Evolutionary conservation across 768 basidiomycete genomes (phyloP), one percentile per base, ranked within the genome.

Genomic region (Leccinum boreale): DNA sequence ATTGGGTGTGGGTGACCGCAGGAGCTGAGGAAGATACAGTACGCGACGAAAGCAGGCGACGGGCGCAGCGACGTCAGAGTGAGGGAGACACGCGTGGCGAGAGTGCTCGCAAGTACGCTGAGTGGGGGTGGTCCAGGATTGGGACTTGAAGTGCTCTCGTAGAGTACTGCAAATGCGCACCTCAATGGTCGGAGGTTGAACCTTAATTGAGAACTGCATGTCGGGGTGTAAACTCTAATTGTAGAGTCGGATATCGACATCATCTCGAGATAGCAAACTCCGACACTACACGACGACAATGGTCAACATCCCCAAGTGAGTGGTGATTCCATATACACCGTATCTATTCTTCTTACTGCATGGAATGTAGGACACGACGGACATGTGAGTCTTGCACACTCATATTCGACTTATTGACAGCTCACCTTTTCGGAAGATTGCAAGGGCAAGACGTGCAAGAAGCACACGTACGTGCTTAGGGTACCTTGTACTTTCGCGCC

Each of bases 381-480:
- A 98, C 95, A 69, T 97, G 94, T 94, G 77, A 87, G 93, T 59
- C 53, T 49, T 26, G 35, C 28, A 19, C 23, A 12, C 44, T 36
- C 28, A 4, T 52, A 19, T 42, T 29, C 19, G 50, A 33, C 7
- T 14, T 28, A 10, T 45, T 54, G 39, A 53, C n/a, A 21, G 28
- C 59, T 60, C 33, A 64, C 11, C n/a, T 33, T 23, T 61, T 56
- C 35, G 47, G 33, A 65, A 92, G 92, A 81, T 78, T 96, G 94
- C 92, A 94, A 94, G 83, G 92, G 93, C 77, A 96, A 94, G 80
- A 78, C 85, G 69, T 97, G 94, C 91, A 89, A 82, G 79, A 97
- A 97, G 79, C 94, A 97, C 85, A 96, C 93, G 90, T 94, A 79
- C 56, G 91, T 79, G 26, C 12, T 23, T 33, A 15, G 29, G 2